phyloP scores from a whole-genome alignment of 164 flowering plant species.

The Kalanchoe fedtschenkoi region DNA sequence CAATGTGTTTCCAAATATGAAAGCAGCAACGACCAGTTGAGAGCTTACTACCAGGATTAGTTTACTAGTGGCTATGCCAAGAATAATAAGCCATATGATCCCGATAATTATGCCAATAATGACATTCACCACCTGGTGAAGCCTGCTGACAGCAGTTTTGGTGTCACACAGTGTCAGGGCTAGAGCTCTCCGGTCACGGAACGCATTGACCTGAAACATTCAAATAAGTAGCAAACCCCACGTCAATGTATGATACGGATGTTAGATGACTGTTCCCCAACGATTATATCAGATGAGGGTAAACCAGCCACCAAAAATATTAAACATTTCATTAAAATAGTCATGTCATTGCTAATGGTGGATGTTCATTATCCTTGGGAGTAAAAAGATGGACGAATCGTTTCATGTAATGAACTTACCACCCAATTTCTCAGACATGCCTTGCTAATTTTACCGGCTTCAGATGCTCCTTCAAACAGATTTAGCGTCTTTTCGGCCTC shows the following conservation, averaged over 20 bases:
- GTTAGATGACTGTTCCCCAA: no score
- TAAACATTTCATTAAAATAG: neutral
- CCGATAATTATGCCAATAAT: constrained; percentile 25
- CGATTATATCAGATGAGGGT: no score
- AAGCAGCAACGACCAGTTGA: constrained; percentile 44
- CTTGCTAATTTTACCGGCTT: constrained; percentile 30
- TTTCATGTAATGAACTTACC: constrained; percentile 20
- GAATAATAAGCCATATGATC: constrained; percentile 30
- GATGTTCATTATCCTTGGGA: neutral
- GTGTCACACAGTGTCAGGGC: constrained; percentile 55
- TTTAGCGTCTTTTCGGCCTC: constrained; percentile 30
- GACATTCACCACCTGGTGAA: constrained; percentile 36
- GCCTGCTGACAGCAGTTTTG: constrained; percentile 56
- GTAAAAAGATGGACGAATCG: neutral
- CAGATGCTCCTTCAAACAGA: constrained; percentile 44
- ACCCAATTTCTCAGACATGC: constrained; percentile 50
- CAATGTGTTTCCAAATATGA: constrained; percentile 57
- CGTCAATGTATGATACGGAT: no score
- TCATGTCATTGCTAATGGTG: neutral
- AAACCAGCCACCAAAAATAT: no score
- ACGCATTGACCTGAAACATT: constrained; percentile 35
- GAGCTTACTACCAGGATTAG: constrained; percentile 34
- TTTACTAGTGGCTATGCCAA: constrained; percentile 36
- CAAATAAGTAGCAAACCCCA: neutral
- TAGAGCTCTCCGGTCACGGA: constrained; percentile 53